Base-by-base conservation (phyloP, 2,329 filamentous ascomycete genomes). In the Nectriaceae sp. region DNA sequence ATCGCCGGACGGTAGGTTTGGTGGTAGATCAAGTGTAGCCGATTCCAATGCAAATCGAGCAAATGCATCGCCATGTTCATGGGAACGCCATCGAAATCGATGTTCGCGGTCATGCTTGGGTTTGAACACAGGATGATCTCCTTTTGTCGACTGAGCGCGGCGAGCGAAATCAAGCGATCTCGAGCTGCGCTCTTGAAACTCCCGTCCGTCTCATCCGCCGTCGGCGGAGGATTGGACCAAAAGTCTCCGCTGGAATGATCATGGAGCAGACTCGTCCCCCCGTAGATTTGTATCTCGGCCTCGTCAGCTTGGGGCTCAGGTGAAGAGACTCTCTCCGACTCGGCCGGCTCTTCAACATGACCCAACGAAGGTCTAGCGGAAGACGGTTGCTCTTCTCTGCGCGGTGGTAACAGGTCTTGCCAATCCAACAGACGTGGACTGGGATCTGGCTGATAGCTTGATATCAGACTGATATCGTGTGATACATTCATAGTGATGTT, bases 1-100 rank as follows among this genome's bases (percentile, higher is more conserved):
- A 66, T 56, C 1, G 57, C 61, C 1, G 64, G 64, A 2, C 64
- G 57, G 36, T 66, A 66, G 2, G 59, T 56, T 11, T 63, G 40
- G 5, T 64, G 50, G 31, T 61, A 65, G 4, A 55, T 45, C 13
- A 48, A 51, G 39, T 65, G 60, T 24, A 59, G 55, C 11, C 53
- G 53, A 42, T 65, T 65, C 47, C 51, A 65, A 44, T 65, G 56
- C 0, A 64, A 40, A 26, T 63, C 49, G 2, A 65, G 46, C 2
- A 66, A 50, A 42, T 65, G 60, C 39, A 40, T 49, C 1, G 62
- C 61, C 13, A 57, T 41, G 5, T 63, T 62, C n/a, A 47, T 35
- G 20, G 49, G 44, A 1, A 47, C 44, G 8, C 16, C 16, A 36
- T 36, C 33, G 16, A 36, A 16, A 36, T 36, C 33, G 8, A 36